phyloP scores from a whole-genome alignment of 106 monocot genomes.

The Chionographis japonica region DNA sequence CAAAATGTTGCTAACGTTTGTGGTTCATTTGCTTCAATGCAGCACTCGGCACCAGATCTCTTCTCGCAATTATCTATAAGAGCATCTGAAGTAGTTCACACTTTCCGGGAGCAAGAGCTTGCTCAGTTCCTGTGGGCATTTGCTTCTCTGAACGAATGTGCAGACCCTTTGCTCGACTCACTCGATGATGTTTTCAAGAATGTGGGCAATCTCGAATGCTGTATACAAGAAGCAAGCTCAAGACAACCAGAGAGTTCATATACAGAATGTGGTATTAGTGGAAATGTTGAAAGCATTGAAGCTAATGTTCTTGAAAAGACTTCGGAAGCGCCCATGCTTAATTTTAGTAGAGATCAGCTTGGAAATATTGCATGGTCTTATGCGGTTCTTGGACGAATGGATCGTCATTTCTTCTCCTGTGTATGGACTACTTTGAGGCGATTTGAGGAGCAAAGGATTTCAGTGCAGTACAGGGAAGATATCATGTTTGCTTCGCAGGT shows the following conservation, averaged over 20 bases:
- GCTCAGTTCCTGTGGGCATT: slow-evolving; percentile 91
- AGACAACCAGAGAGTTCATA: slow-evolving; percentile 1
- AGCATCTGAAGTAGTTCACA: slow-evolving; percentile 59
- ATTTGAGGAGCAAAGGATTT: slow-evolving; percentile 51
- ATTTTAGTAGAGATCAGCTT: slow-evolving; percentile 78
- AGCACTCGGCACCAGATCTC: slow-evolving; percentile 71
- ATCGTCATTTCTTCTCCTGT: slow-evolving; percentile 60
- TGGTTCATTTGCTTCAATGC: slow-evolving; percentile 91
- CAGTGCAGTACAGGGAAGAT: slow-evolving; percentile 84
- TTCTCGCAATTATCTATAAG: slow-evolving; percentile 48
- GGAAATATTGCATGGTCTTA: slow-evolving; percentile 93
- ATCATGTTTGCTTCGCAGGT: slow-evolving; percentile 90
- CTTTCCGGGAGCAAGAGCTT: slow-evolving; percentile 81
- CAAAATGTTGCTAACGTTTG: slow-evolving; percentile 96
- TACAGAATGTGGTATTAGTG: slow-evolving; percentile 1
- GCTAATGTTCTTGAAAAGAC: slow-evolving; percentile 1
- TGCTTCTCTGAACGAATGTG: slow-evolving; percentile 75
- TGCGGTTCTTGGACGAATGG: slow-evolving; percentile 78
- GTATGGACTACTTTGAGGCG: slow-evolving; percentile 68
- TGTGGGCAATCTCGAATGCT: slow-evolving; percentile 10
- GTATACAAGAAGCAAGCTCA: slow-evolving; percentile 7
- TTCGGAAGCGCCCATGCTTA: slow-evolving; percentile 11
- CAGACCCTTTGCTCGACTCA: slow-evolving; percentile 51
- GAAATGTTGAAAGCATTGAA: slow-evolving; percentile 10
- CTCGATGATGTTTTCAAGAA: slow-evolving; percentile 53